phyloP scores from a whole-genome alignment of 2,329 filamentous ascomycete genomes.

The Fusarium ambrosium region DNA sequence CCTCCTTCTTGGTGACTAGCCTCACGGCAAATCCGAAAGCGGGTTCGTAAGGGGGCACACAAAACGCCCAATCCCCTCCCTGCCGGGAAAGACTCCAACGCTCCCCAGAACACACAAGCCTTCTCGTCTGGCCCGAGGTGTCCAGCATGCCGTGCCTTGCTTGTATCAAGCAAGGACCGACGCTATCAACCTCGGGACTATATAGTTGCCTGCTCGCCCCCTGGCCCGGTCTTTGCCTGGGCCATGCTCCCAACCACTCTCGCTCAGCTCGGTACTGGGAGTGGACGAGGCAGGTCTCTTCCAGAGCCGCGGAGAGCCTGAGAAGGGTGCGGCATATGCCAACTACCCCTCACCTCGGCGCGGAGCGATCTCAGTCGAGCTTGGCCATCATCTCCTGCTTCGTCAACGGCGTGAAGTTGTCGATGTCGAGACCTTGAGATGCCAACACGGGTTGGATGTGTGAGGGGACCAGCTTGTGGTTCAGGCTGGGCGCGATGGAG shows the following conservation, averaged over 20 bases:
- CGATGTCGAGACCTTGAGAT: constrained; percentile 87
- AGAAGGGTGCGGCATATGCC: constrained; percentile 49
- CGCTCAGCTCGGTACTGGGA: constrained; percentile 49
- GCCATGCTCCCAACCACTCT: constrained; percentile 48
- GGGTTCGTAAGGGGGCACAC: constrained; percentile 46
- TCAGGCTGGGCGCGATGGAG: constrained; percentile 92
- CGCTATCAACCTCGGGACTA: constrained; percentile 48
- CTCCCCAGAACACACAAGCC: constrained; percentile 48
- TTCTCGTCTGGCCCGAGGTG: constrained; percentile 44
- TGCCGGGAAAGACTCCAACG: constrained; percentile 49
- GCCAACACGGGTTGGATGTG: constrained; percentile 83
- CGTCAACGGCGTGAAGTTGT: constrained; percentile 90
- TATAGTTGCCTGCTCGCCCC: constrained; percentile 48
- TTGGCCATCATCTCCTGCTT: constrained; percentile 98
- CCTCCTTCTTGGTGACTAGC: constrained; percentile 46
- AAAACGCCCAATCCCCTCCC: constrained; percentile 47
- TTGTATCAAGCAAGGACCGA: constrained; percentile 42
- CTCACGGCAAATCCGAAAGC: constrained; percentile 46
- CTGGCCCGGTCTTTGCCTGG: constrained; percentile 46
- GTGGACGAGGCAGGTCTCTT: constrained; percentile 48
- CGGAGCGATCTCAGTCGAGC: constrained; percentile 79
- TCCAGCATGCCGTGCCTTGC: constrained; percentile 41
- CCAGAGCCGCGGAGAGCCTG: constrained; percentile 49
- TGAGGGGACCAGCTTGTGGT: constrained; percentile 86
- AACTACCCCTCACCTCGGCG: constrained; percentile 50